Evolutionary conservation across 345 rosid species (phyloP).

Genomic region (Carallia pectinifolia): DNA sequence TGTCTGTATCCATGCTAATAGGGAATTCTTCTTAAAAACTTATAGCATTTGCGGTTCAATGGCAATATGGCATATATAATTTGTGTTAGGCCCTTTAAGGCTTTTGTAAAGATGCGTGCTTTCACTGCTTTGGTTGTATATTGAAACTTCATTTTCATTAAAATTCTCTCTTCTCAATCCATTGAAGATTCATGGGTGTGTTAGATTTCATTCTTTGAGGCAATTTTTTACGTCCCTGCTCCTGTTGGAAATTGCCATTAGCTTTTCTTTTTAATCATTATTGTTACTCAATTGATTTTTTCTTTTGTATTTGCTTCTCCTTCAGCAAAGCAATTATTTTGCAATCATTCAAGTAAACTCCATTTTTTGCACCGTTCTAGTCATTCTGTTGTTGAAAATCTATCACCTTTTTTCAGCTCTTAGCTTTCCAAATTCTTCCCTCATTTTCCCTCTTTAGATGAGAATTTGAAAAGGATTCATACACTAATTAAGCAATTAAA

Average conservation of each 20-base stretch:
- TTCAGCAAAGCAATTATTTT: not conserved
- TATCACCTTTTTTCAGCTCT: not conserved
- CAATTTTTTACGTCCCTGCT: not conserved
- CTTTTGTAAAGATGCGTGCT: not conserved
- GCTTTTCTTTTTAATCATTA: not conserved
- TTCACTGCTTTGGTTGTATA: not conserved
- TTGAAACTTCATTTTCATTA: slow-evolving; percentile 7
- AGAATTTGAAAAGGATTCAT: slow-evolving; percentile 4
- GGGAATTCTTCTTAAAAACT: slow-evolving; percentile 3
- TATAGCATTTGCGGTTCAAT: slow-evolving; percentile 3
- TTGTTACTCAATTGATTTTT: not conserved
- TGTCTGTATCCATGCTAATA: not conserved
- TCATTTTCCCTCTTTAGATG: not conserved
- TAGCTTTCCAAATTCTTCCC: not conserved
- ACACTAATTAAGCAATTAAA: slow-evolving; percentile 5
- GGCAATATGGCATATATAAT: not conserved
- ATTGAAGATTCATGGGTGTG: not conserved
- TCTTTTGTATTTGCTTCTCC: not conserved
- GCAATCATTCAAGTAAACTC: not conserved
- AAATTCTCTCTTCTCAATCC: slow-evolving; percentile 5
- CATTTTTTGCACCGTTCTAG: not conserved
- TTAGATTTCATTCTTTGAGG: slow-evolving; percentile 11
- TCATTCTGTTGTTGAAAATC: not conserved
- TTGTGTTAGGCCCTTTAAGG: not conserved
- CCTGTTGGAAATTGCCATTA: not conserved